phyloP scores from a whole-genome alignment of 2,329 filamentous ascomycete species.

The Trichophyton rubrum region DNA sequence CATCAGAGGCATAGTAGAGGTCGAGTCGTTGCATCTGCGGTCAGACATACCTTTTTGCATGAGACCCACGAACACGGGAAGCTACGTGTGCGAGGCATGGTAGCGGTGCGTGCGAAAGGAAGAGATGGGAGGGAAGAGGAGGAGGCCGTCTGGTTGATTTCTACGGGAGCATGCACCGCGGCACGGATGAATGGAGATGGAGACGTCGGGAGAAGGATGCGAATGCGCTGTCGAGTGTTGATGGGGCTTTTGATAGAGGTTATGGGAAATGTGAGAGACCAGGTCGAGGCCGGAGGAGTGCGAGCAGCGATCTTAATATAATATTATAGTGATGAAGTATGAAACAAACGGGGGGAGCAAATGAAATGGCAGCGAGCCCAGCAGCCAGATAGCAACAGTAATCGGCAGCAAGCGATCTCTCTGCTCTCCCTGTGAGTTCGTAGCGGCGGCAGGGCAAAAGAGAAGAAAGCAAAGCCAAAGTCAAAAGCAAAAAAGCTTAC shows the following conservation, averaged over 20 bases:
- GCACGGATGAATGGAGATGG: background rate
- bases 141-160: background rate
- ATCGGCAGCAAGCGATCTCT: slow-evolving; percentile 1
- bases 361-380: background rate
- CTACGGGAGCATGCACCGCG: background rate
- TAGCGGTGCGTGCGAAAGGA: slow-evolving; percentile 1
- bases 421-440: background rate
- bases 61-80: slow-evolving; percentile 34
- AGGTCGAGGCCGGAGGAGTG: background rate
- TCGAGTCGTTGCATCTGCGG: background rate
- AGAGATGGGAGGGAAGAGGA: background rate
- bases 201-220: background rate
- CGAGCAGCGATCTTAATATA: slow-evolving; percentile 2
- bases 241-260: background rate
- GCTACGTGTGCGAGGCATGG: slow-evolving; percentile 32
- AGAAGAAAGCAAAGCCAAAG: background rate
- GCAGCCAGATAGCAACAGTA: background rate
- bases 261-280: background rate
- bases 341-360: slow-evolving; percentile 3
- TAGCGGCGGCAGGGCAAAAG: slow-evolving; percentile 4
- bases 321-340: slow-evolving; percentile 2
- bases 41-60: slow-evolving; percentile 30
- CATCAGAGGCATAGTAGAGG: background rate
- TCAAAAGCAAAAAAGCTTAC: background rate
- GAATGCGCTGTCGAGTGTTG: background rate